Evolutionary conservation across 192 early-diverging fungal genomes (phyloP).

Genomic region (Coemansia sp.): DNA sequence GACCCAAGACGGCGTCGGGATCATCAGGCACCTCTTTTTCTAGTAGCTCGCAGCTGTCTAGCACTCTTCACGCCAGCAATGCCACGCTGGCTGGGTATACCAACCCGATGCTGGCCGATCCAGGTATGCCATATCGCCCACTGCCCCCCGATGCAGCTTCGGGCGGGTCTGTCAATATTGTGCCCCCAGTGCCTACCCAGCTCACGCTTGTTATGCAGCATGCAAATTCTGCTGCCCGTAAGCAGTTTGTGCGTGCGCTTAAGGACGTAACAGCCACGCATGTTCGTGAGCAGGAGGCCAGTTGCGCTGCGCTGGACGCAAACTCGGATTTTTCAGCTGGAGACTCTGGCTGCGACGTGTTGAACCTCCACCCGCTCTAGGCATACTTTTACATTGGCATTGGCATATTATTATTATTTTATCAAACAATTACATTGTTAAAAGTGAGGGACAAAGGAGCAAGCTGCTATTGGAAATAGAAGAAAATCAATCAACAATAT

Average conservation of each 20-base stretch:
- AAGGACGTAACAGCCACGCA: conserved; percentile 31
- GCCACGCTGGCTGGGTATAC: background rate
- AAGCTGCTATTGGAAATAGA: no score
- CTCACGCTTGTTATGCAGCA: conserved; percentile 54
- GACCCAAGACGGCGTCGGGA: conserved; percentile 44
- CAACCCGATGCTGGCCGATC: background rate
- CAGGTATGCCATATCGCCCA: conserved; percentile 1
- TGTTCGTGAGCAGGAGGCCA: conserved; percentile 1
- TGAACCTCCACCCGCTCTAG: conserved; percentile 41
- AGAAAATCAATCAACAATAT: no score
- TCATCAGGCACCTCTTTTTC: conserved; percentile 2
- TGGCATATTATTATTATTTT: background rate
- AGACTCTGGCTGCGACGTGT: conserved; percentile 31
- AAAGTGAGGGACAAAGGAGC: no score
- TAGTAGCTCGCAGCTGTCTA: background rate
- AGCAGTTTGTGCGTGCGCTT: conserved; percentile 49
- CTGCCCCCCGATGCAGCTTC: background rate
- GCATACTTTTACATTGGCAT: background rate
- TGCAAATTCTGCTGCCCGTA: conserved; percentile 25
- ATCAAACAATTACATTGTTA: background rate
- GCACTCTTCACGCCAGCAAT: conserved; percentile 14
- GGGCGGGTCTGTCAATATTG: background rate
- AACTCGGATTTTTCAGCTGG: conserved; percentile 10
- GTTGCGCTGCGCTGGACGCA: background rate
- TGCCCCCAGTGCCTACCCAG: conserved; percentile 17